Base-by-base conservation (phyloP, 805 yeast genomes). In the Ogataea minuta region DNA sequence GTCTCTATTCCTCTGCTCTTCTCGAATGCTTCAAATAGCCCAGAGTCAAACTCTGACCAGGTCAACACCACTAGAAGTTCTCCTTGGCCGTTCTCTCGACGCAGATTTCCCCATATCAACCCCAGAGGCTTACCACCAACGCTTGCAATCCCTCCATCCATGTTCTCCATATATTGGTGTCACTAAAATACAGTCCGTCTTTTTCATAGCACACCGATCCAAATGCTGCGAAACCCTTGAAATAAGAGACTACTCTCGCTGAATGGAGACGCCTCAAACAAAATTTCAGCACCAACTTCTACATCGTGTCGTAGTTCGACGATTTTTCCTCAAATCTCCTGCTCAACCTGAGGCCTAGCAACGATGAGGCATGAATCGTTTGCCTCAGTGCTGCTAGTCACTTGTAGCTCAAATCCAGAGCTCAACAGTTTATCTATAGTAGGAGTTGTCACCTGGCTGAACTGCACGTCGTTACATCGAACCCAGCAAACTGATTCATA, bases 21-120 rank as follows among this genome's bases (percentile, higher is more conserved):
- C 17, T 29, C 17, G 8, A 14, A 25, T 10, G n/a, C 5, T 25
- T 4, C 19, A 6, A 34, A 15, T 12, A 17, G 25, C 6, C 19
- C 25, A 9, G 19, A 13, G 19, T n/a, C 25, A 34, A 26, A 12
- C 31, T 19, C 21, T 8, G 26, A 23, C 59, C 60, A 56, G 23
- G 50, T 38, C 26, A 56, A 9, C 8, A 57, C 39, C 6, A 48
- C 36, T 45, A 64, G 41, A 34, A 72, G 48, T 31, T 71, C 75
- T 3, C 77, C 77, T 36, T 69, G 73, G 6, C 76, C 76, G 43
- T 70, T 64, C 23, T 41, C 37, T 42, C 68, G 68, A 10, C 63
- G 49, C 15, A 71, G 36, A 34, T 59, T 62, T 0, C 74, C 71
- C 44, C 63, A 41, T 1, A 72, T 59, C 17, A 72, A 46, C 0